phyloP scores from a whole-genome alignment of 139 green algal genomes.

The Tetradesmus lagerheimii region DNA sequence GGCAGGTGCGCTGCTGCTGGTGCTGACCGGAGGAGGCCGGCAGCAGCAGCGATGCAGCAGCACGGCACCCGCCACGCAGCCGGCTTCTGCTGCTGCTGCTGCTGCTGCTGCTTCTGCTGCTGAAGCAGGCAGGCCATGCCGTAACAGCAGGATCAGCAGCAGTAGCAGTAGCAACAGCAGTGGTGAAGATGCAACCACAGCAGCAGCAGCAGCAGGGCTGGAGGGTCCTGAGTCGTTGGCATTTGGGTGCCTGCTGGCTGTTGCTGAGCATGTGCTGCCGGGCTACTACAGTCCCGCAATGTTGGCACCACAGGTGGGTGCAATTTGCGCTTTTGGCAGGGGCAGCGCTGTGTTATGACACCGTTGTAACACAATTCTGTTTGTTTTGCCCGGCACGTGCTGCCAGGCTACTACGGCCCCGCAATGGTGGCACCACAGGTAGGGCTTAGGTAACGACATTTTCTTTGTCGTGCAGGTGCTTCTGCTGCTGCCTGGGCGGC shows the following conservation, averaged over 20 bases:
- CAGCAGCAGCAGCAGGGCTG: background rate
- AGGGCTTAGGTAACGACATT: no score
- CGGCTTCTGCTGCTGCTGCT: background rate
- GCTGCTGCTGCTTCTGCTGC: background rate
- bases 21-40: background rate
- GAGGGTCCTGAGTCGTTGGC: background rate
- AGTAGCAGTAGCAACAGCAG: background rate
- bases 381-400: background rate
- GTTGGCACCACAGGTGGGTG: slow-evolving; percentile 24
- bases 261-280: slow-evolving; percentile 25
- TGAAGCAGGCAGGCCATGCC: background rate
- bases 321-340: no score
- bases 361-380: background rate
- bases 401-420: slow-evolving; percentile 31
- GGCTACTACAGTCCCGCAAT: slow-evolving; percentile 39
- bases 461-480: no score
- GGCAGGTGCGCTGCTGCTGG: slow-evolving; percentile 26
- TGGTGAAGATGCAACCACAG: background rate
- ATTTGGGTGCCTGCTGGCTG: background rate
- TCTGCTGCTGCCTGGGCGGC: no score
- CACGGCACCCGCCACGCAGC: background rate
- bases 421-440: slow-evolving; percentile 39
- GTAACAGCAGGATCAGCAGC: background rate
- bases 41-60: slow-evolving; percentile 14
- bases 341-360: background rate